A percentile compares a stretch with the other conserved stretches of the same genome.
Evolutionary conservation across 2,329 filamentous ascomycete genomes (phyloP).

Genomic region (Aspergillus neotritici): DNA sequence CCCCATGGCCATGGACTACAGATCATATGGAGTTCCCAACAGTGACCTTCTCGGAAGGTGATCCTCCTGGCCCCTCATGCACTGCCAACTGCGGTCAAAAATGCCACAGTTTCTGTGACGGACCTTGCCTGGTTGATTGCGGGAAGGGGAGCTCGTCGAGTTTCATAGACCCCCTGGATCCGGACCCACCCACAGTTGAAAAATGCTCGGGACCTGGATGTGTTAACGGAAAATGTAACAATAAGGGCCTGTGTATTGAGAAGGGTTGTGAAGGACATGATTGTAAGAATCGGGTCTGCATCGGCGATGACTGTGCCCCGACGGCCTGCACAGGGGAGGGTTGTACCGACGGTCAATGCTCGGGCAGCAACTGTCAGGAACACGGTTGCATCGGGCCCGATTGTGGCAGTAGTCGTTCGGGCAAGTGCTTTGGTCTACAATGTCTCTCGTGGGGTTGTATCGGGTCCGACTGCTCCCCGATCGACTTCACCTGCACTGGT

Average conservation of each 20-base stretch:
- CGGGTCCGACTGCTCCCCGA: conserved; percentile 3
- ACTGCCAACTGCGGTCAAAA: conserved; percentile 11
- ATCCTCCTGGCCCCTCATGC: conserved; percentile 9
- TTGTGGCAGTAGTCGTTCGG: conserved; percentile 2
- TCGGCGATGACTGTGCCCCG: conserved; percentile 6
- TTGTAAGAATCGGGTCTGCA: conserved; percentile 7
- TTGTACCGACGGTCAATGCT: conserved; percentile 4
- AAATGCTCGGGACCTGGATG: conserved; percentile 11
- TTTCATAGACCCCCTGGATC: conserved; percentile 11
- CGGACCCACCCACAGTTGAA: conserved; percentile 6
- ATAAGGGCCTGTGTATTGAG: conserved; percentile 2
- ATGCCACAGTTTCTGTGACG: conserved; percentile 9
- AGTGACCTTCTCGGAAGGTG: conserved; percentile 8
- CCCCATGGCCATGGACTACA: conserved; percentile 15
- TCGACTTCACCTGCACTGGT: conserved; percentile 6
- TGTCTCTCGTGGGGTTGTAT: conserved; percentile 13
- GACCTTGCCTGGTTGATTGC: conserved; percentile 6
- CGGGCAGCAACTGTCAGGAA: conserved; percentile 4
- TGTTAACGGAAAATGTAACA: conserved; percentile 6
- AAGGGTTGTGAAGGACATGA: conserved; percentile 10
- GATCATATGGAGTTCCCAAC: conserved; percentile 2
- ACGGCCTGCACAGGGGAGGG: conserved; percentile 10
- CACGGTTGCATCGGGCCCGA: conserved; percentile 10
- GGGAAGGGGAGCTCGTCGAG: conserved; percentile 1
- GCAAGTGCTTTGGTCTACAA: conserved; percentile 3